These are phyloP conservation scores for Malus hybrid DNA, from an alignment of 331 rosid genomes.

Conservation along the genomic window DNA sequence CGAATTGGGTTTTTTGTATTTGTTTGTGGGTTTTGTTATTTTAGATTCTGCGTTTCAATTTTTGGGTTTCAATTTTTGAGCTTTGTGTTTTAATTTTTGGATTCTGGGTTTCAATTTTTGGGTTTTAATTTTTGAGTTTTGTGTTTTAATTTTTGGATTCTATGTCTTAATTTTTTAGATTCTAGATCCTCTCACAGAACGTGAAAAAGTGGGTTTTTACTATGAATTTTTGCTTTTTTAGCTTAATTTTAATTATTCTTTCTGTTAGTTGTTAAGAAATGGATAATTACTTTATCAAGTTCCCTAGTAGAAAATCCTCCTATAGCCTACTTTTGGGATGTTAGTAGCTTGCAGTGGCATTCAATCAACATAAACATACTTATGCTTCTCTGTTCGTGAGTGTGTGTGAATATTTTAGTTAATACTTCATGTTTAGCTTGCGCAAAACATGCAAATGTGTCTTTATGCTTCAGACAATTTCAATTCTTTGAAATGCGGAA, in stretches of 20 bases:
- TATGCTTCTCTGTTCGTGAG: not conserved
- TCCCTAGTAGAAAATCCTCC: not conserved
- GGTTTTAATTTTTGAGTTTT: too few species aligned
- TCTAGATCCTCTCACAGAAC: not conserved
- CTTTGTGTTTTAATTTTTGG: too few species aligned
- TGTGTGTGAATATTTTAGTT: not conserved
- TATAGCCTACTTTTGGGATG: not conserved
- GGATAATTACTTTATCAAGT: not conserved
- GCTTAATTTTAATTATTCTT: not conserved
- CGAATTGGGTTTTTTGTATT: too few species aligned
- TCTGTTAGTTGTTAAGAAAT: not conserved
- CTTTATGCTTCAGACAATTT: slow-evolving; percentile 81
- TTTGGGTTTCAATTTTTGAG: too few species aligned
- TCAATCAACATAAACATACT: not conserved
- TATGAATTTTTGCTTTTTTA: not conserved
- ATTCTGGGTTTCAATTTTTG: too few species aligned
- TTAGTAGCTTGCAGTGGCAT: not conserved
- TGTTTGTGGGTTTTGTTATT: too few species aligned
- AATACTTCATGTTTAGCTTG: not conserved
- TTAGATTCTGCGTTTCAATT: too few species aligned
- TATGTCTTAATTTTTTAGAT: too few species aligned
- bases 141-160: too few species aligned
- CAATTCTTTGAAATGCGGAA: slow-evolving; percentile 93
- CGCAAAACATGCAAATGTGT: not conserved
- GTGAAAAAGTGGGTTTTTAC: not conserved